A percentile compares a stretch with the other conserved stretches of the same genome.
These are phyloP conservation scores for Xylaria grammica DNA, from an alignment of 495 filamentous ascomycete genomes.

Conservation along the genomic window DNA sequence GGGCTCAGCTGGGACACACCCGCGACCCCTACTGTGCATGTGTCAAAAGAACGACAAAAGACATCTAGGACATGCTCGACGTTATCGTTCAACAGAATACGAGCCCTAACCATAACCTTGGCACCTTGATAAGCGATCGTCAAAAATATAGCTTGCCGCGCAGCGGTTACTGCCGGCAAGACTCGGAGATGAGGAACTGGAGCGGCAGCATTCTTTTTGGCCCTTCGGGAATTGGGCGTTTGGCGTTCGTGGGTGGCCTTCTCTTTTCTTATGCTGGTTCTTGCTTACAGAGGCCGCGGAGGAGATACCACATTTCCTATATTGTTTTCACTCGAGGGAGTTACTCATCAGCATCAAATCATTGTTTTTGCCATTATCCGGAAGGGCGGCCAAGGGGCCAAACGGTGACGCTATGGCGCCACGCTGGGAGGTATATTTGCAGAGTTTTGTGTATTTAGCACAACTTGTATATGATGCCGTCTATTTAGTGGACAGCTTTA, in stretches of 20 bases:
- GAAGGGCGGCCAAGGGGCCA: not conserved
- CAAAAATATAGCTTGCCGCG: not conserved
- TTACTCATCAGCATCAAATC: conserved; percentile 1
- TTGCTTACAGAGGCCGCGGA: conserved; percentile 29
- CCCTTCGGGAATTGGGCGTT: not conserved
- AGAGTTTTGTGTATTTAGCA: conserved; percentile 14
- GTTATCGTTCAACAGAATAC: too few relatives aligned
- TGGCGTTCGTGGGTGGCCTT: conserved; percentile 7
- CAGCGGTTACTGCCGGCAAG: not conserved
- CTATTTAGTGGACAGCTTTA: conserved; percentile 3
- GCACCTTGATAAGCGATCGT: not conserved
- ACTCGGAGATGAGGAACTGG: conserved; percentile 7
- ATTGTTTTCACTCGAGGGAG: conserved; percentile 4
- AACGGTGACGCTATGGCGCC: not conserved
- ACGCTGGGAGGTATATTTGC: conserved; percentile 9
- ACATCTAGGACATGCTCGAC: too few relatives aligned
- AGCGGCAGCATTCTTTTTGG: conserved; percentile 17
- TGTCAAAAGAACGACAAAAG: too few relatives aligned
- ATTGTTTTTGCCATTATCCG: conserved; percentile 3
- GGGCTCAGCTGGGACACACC: not conserved
- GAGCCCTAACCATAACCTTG: not conserved
- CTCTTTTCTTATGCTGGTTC: conserved; percentile 18
- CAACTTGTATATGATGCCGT: conserved; percentile 16
- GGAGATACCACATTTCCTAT: conserved; percentile 43
- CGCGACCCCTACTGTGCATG: too few relatives aligned